A percentile compares a stretch with the other conserved stretches of the same genome.
Conservation (phyloP, 768 basidiomycete genomes). For the Tylopilus sp. region DNA sequence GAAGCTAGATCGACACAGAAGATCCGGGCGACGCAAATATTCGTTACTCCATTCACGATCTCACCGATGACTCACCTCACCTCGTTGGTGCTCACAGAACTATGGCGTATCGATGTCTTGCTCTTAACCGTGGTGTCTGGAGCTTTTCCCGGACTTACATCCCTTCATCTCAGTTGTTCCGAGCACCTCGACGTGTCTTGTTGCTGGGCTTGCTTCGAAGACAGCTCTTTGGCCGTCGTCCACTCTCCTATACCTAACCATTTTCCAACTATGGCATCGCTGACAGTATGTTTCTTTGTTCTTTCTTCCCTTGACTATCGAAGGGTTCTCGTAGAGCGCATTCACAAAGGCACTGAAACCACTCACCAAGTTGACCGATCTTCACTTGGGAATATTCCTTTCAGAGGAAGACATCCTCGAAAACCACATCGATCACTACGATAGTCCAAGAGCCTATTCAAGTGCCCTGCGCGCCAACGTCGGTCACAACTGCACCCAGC, state of each 20-base stretch:
- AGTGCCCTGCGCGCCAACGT: slow-evolving; percentile 11
- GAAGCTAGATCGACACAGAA: slow-evolving; percentile 47
- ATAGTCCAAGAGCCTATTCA: slow-evolving; percentile 22
- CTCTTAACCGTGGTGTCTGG: slow-evolving; percentile 47
- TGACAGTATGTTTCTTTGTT: slow-evolving; percentile 48
- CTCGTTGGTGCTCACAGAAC: slow-evolving; percentile 45
- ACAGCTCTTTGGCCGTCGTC: slow-evolving; percentile 47
- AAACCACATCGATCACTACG: slow-evolving; percentile 36
- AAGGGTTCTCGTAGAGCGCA: slow-evolving; percentile 32
- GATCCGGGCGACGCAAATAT: slow-evolving; percentile 33
- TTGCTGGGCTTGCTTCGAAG: slow-evolving; percentile 65
- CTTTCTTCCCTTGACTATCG: background rate
- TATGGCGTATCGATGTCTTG: slow-evolving; percentile 55
- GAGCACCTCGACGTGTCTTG: slow-evolving; percentile 56
- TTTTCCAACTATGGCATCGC: slow-evolving; percentile 37
- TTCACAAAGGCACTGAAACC: slow-evolving; percentile 45
- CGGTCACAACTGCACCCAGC: slow-evolving; percentile 1
- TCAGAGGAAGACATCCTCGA: slow-evolving; percentile 51
- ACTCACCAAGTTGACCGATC: slow-evolving; percentile 43
- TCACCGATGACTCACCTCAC: slow-evolving; percentile 36
- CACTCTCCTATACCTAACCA: slow-evolving; percentile 65
- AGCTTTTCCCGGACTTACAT: slow-evolving; percentile 42
- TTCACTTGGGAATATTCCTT: slow-evolving; percentile 63
- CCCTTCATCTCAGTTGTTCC: slow-evolving; percentile 56
- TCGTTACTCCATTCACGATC: slow-evolving; percentile 26